Base-by-base conservation (phyloP, 2,329 filamentous ascomycete species). In the Venturiaceae sp. region DNA sequence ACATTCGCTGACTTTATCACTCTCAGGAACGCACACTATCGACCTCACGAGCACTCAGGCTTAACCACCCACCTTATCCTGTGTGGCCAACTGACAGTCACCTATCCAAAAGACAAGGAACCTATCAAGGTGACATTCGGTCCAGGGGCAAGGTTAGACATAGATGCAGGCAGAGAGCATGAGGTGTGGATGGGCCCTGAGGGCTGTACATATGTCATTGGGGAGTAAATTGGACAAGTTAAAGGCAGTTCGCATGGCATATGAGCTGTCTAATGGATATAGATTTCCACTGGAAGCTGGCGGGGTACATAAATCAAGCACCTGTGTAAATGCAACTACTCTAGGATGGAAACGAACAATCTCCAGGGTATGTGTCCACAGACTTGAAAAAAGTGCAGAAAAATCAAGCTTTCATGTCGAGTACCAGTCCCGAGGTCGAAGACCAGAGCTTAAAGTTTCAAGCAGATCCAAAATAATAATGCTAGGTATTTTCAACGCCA, bases 1-100 rank as follows among this genome's bases (percentile, higher is more conserved):
- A 55, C 55, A 39, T 59, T 55, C 46, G 53, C 57, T 55, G 23
- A 53, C 44, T 52, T 54, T n/a, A 56, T 46, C 19, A 50, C 36
- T 55, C 26, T 46, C 68, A 87, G 84, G 62, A 84, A 87, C 67
- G 77, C 81, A 30, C 76, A 90, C 70, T 90, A 90, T 67, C 75
- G 76, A 41, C 86, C 87, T 14, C 86, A 90, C 67, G 80, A 78
- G 14, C 87, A 90, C 67, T 64, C 71, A 23, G 80, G 79, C 36
- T 72, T 84, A 50, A 90, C 85, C 0, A 89, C 86, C 1, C 86
- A 90, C 71, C 75, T 90, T 52, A 84, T 90, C 60, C 71, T 87
- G 26, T 70, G 76, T 5, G 87, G 86, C 41, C 75, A 82, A 59
- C 70, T 90, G 65, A 88, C 83, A 7, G 81, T 90, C 61, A 79